Conservation (phyloP, 148 eudicot genomes). For the Rhododendron simsii region DNA sequence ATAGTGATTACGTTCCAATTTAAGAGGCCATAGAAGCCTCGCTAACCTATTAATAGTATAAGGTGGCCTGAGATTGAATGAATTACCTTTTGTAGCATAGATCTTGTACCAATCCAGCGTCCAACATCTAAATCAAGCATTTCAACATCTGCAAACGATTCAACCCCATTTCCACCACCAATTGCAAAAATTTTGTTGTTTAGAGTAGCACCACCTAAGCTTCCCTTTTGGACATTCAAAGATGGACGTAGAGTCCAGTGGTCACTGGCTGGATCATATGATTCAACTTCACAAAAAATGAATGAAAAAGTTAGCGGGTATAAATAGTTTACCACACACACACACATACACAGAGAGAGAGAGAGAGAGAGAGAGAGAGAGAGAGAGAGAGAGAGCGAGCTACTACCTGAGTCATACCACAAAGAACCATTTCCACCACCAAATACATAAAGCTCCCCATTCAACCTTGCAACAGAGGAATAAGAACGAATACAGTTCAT, state of each 20-base stretch:
- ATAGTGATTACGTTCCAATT: not conserved
- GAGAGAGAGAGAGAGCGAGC: constrained; percentile 4
- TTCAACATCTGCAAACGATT: constrained; percentile 65
- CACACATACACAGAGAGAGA: too few species aligned
- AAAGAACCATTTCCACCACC: constrained; percentile 51
- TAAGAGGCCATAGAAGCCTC: constrained; percentile 6
- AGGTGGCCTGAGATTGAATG: not conserved
- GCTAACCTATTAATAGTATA: not conserved
- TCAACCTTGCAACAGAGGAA: constrained; percentile 51
- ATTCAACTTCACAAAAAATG: constrained; percentile 58
- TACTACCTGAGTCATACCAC: constrained; percentile 74
- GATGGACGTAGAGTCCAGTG: constrained; percentile 59
- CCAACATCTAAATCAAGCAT: constrained; percentile 77
- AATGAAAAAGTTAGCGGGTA: constrained; percentile 10
- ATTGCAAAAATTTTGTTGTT: constrained; percentile 65
- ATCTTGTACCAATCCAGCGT: constrained; percentile 63
- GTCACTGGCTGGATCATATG: constrained; percentile 43
- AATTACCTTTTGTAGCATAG: constrained; percentile 79
- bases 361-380: too few species aligned
- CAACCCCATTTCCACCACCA: constrained; percentile 75
- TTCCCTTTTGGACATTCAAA: constrained; percentile 49
- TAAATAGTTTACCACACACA: not conserved
- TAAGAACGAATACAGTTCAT: constrained; percentile 54
- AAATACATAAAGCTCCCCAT: constrained; percentile 57
- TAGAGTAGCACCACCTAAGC: constrained; percentile 58